Evolutionary conservation across 768 basidiomycete genomes (phyloP).

Genomic region (Lyophyllum decastes): DNA sequence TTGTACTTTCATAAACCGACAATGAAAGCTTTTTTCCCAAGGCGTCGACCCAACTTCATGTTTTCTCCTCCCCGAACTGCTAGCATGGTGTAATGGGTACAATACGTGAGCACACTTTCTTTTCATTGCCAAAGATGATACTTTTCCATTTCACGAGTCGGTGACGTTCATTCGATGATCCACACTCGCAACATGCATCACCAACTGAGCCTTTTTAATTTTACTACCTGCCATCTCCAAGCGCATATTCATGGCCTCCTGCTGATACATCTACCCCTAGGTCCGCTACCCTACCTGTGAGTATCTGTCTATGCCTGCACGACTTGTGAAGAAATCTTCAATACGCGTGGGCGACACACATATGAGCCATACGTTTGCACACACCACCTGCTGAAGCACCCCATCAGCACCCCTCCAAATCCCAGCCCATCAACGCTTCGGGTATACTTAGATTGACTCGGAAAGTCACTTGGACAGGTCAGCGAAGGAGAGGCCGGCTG

Average conservation of each 20-base stretch:
- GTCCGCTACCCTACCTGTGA: conserved; percentile 4
- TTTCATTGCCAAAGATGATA: conserved; percentile 55
- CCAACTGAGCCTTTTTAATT: conserved; percentile 57
- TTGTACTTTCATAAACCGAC: conserved; percentile 9
- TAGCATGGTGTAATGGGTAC: not conserved
- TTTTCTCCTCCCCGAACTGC: not conserved
- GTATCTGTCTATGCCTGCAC: conserved; percentile 1
- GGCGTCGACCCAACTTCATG: no score
- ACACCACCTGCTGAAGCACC: conserved; percentile 43
- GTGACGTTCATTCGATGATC: conserved; percentile 70
- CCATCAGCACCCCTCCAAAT: not conserved
- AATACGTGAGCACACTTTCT: conserved; percentile 30
- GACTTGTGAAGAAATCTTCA: conserved; percentile 34
- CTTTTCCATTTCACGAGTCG: conserved; percentile 68
- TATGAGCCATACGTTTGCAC: conserved; percentile 40
- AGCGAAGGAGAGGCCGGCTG: not conserved
- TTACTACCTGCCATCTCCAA: conserved; percentile 15
- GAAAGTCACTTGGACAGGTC: not conserved
- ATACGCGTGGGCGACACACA: conserved; percentile 33
- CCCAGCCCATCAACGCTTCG: no score
- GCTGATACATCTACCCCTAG: not conserved
- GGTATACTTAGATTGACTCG: not conserved
- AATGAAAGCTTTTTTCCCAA: not conserved
- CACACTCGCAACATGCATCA: conserved; percentile 81
- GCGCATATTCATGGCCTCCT: conserved; percentile 3